Percentiles rank a stretch among this genome's conserved stretches.
phyloP scores from a whole-genome alignment of 1,284 basidiomycete genomes.

The Boletus coffeatus region DNA sequence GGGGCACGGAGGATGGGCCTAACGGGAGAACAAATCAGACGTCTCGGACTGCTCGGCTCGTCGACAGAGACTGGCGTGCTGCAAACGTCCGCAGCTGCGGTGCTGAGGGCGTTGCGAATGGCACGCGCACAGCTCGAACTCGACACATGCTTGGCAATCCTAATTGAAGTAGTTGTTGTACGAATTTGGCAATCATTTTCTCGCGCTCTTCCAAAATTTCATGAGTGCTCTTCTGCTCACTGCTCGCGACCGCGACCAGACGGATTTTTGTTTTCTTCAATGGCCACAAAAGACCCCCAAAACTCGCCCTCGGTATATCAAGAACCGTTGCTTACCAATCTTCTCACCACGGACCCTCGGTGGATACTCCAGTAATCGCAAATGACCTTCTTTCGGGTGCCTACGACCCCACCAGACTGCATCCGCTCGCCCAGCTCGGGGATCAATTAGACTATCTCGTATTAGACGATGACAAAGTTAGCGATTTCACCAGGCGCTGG shows the following conservation, averaged over 20 bases:
- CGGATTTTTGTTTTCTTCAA: constrained; percentile 13
- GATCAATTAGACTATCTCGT: constrained; percentile 90
- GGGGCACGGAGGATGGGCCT: constrained; percentile 12
- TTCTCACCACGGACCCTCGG: constrained; percentile 38
- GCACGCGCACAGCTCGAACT: constrained; percentile 18
- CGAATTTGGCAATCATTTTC: constrained; percentile 13
- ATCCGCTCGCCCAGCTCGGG: constrained; percentile 85
- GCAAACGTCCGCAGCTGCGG: constrained; percentile 22
- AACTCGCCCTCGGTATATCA: constrained; percentile 29
- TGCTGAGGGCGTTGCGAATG: constrained; percentile 21
- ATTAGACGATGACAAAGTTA: constrained; percentile 91
- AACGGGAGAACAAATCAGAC: constrained; percentile 16
- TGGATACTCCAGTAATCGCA: constrained; percentile 64
- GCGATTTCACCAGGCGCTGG: constrained; percentile 79
- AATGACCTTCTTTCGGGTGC: constrained; percentile 78
- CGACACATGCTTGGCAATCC: constrained; percentile 12
- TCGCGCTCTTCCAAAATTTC: constrained; percentile 32
- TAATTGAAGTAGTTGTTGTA: constrained; percentile 21
- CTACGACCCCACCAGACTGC: constrained; percentile 86
- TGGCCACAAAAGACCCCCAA: constrained; percentile 26
- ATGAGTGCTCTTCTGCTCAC: constrained; percentile 11
- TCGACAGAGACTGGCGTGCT: constrained; percentile 19
- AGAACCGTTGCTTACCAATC: constrained; percentile 43
- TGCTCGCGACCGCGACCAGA: constrained; percentile 17
- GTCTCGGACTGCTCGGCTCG: constrained; percentile 20